Base-by-base conservation (phyloP, 2,329 filamentous ascomycete species). In the Pyrenochaeta sp. region DNA sequence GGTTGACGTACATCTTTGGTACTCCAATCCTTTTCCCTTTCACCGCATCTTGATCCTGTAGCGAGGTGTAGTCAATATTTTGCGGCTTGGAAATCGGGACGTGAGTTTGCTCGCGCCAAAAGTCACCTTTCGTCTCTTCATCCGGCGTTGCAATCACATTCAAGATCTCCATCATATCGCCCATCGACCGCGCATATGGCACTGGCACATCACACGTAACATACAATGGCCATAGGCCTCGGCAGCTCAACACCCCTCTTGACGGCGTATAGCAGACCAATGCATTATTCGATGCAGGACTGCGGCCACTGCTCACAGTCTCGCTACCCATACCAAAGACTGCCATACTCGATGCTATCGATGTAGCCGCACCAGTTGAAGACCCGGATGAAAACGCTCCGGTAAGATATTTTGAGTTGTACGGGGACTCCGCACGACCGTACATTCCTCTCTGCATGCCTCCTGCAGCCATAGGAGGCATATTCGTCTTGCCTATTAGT, bases 401-500 rank as follows among this genome's bases (percentile, higher is more conserved):
- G 0, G 85, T 79, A 1, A 86, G 73, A 50, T 84, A 88, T 0
- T 82, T 77, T 0, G 67, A 53, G 50, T 86, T 87, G 63, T 88
- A 88, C 0, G 85, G 85, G 25, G 80, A 84, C 64, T 86, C 84
- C 0, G 85, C 83, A 2, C 85, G 78, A 0, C 85, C 85, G 58
- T 86, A 86, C 0, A 84, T 61, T 0, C 85, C 85, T 7, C 85
- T 77, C 57, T 86, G 84, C 80, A 85, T 86, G 0, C 86, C 85
- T 0, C 84, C 85, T 24, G 82, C 81, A 10, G 85, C 85, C 84
- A 87, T 86, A 0, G 85, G 82, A 0, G 83, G 85, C 81, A 87
- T 86, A 54, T 88, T 88, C 0, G 86, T 86, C 44, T 82, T 80
- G 0, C 86, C 86, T 0, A 86, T 74, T 22, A 85, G 69, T 0